Evolutionary conservation across 148 eudicot species (phyloP), one percentile per base, ranked within the genome.

Genomic region (Nepenthes gracilis): DNA sequence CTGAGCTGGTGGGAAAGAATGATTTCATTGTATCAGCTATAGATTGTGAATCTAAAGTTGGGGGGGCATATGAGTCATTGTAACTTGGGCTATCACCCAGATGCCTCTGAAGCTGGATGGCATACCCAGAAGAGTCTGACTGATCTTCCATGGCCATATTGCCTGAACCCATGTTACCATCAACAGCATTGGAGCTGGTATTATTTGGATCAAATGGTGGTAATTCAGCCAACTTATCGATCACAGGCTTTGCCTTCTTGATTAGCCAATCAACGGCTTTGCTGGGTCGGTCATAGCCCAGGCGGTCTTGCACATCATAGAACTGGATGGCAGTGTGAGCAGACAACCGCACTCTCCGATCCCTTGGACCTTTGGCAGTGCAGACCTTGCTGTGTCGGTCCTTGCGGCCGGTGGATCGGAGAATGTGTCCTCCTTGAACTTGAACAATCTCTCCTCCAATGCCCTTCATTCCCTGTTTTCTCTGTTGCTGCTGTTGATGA

Each of bases 311-410:
- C 0, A 77, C 80, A 13, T 77, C 80, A 58, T 77, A 77, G 9
- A 77, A 77, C 49, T 77, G 80, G 35, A 77, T 77, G 14, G 80
- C 80, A 0, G 80, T 77, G 72, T 77, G 80, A 4, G 80, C 80
- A 15, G 80, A 64, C 8, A 77, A 70, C 3, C 80, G 76, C 2
- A 77, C 77, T 49, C 80, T 66, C 2, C 80, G 59, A 62, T 77
- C 80, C 54, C 80, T 59, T 1, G 80, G 71, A 1, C 80, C 80
- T 61, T 77, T 77, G 48, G 80, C 77, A 0, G 80, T 77, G 47
- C 65, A 77, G 60, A 77, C 80, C 69, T 77, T 77, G 66, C 80
- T 77, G 38, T 77, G 80, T 12, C 80, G 72, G 58, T 77, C 80
- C 43, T 77, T 77, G 2, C 74, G 67, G n/a, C 80, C 80, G 8